These are phyloP conservation scores for Talaromyces atroroseus DNA, from an alignment of 2,329 filamentous ascomycete genomes.

Conservation along the genomic window DNA sequence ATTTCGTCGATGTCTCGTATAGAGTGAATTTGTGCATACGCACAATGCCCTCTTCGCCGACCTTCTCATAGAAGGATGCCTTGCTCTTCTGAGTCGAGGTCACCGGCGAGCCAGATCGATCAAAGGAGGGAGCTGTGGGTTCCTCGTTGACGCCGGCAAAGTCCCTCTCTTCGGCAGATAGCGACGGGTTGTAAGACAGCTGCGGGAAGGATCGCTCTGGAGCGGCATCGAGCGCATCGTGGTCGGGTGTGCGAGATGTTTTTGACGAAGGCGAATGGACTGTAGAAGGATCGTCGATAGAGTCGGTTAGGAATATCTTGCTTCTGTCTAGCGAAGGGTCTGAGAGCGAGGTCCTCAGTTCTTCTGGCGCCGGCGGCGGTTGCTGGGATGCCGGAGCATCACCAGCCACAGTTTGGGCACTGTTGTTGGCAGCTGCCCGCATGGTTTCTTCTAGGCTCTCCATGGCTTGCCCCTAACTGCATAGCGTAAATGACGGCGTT, in stretches of 20 bases:
- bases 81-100: slow-evolving; percentile 35
- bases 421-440: slow-evolving; percentile 21
- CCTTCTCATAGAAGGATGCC: slow-evolving; percentile 29
- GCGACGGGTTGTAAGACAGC: slow-evolving; percentile 26
- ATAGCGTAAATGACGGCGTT: not conserved
- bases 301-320: not conserved
- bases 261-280: not conserved
- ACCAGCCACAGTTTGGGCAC: slow-evolving; percentile 19
- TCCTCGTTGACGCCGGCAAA: slow-evolving; percentile 40
- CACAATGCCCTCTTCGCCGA: slow-evolving; percentile 43
- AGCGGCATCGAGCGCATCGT: not conserved
- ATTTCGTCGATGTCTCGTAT: slow-evolving; percentile 89
- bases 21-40: slow-evolving; percentile 95
- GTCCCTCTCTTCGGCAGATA: slow-evolving; percentile 28
- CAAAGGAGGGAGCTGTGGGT: slow-evolving; percentile 41
- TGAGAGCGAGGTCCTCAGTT: slow-evolving; percentile 7
- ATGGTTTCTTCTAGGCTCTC: slow-evolving; percentile 37
- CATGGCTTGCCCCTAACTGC: slow-evolving; percentile 20
- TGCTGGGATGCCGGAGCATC: slow-evolving; percentile 19
- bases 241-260: not conserved
- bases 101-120: slow-evolving; percentile 35
- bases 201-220: slow-evolving; percentile 11
- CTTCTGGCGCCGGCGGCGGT: slow-evolving; percentile 14
- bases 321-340: slow-evolving; percentile 7
- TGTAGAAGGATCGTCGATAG: not conserved